Conservation (phyloP, 2,329 filamentous ascomycete species). For the Piedraia hortae region DNA sequence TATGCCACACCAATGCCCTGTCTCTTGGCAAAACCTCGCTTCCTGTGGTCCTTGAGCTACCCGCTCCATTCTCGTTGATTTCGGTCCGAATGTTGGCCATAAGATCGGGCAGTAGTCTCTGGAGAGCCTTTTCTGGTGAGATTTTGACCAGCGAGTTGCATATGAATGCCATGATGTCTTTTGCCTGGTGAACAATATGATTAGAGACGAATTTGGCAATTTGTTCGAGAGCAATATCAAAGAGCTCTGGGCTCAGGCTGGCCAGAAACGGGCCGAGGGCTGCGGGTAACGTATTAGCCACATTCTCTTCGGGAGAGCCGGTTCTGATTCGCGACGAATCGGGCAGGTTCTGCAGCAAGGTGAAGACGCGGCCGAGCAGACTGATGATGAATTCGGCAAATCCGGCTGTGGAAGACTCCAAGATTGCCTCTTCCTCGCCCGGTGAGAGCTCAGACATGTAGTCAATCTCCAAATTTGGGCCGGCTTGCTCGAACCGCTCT, state of each 20-base stretch:
- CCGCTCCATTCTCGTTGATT: slow-evolving; percentile 88
- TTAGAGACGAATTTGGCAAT: slow-evolving; percentile 72
- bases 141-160: slow-evolving; percentile 91
- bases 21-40: slow-evolving; percentile 83
- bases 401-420: slow-evolving; percentile 79
- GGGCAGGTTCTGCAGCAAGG: slow-evolving; percentile 76
- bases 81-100: slow-evolving; percentile 82
- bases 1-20: slow-evolving; percentile 79
- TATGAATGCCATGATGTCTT: slow-evolving; percentile 97
- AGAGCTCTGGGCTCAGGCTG: slow-evolving; percentile 73
- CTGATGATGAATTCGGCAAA: slow-evolving; percentile 81
- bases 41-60: slow-evolving; percentile 77
- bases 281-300: slow-evolving; percentile 82
- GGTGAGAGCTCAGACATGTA: slow-evolving; percentile 61
- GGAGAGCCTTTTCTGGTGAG: slow-evolving; percentile 75
- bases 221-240: slow-evolving; percentile 76
- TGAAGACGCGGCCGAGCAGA: slow-evolving; percentile 82
- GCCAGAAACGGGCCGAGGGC: slow-evolving; percentile 76
- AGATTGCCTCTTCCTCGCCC: slow-evolving; percentile 60
- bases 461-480: slow-evolving; percentile 59
- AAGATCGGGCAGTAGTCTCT: slow-evolving; percentile 69
- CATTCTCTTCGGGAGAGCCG: slow-evolving; percentile 83
- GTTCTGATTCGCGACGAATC: slow-evolving; percentile 70
- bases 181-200: slow-evolving; percentile 87
- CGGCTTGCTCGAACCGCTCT: slow-evolving; percentile 73